These are phyloP conservation scores for Fusarium nygamai DNA, from an alignment of 2,329 filamentous ascomycete species.

Conservation along the genomic window DNA sequence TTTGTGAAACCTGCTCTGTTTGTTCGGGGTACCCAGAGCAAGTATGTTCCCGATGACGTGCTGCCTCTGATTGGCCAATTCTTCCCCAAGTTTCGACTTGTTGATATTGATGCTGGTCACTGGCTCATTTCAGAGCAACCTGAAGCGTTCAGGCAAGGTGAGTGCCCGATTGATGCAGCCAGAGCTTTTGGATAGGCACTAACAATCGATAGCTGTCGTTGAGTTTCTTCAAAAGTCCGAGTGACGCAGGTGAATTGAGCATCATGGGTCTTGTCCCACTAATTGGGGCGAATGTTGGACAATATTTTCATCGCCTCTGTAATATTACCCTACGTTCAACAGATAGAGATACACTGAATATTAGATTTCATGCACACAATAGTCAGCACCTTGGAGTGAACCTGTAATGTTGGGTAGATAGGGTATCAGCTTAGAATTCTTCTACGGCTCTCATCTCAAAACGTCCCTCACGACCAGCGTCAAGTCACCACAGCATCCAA, in stretches of 20 bases:
- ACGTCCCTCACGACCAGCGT: conserved; percentile 14
- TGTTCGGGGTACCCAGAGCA: conserved; percentile 78
- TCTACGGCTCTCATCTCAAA: conserved; percentile 29
- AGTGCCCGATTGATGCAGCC: conserved; percentile 33
- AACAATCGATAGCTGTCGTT: conserved; percentile 62
- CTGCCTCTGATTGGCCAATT: conserved; percentile 83
- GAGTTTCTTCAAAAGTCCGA: conserved; percentile 67
- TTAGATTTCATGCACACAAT: background rate
- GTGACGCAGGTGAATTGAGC: conserved; percentile 43
- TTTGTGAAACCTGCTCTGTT: conserved; percentile 86
- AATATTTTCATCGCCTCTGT: conserved; percentile 1
- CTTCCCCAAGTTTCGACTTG: conserved; percentile 80
- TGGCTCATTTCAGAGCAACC: conserved; percentile 93
- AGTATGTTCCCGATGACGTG: conserved; percentile 83
- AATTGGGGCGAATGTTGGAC: conserved; percentile 7
- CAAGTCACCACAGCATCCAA: conserved; percentile 29
- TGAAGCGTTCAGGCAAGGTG: conserved; percentile 78
- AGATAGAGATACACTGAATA: conserved; percentile 12
- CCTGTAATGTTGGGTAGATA: background rate
- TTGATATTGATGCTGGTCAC: conserved; percentile 81
- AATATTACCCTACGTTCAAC: conserved; percentile 7
- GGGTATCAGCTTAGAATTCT: conserved; percentile 22
- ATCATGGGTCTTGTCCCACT: conserved; percentile 12
- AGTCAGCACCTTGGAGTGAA: background rate
- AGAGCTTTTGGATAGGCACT: background rate